Evolutionary conservation across 192 early-diverging fungal genomes (phyloP).

Genomic region (Kappamyces sp.): DNA sequence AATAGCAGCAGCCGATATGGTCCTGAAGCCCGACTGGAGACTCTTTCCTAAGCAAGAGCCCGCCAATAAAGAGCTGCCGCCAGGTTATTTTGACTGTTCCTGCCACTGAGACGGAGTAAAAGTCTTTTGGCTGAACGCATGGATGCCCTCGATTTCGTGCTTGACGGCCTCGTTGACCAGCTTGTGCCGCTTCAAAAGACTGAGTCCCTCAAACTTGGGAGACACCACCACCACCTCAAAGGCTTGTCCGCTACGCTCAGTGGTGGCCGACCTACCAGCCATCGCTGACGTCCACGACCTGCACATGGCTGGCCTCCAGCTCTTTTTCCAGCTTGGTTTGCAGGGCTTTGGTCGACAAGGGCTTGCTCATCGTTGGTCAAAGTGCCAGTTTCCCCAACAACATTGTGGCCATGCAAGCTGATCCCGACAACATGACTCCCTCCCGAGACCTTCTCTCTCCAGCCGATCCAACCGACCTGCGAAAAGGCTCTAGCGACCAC

Average conservation of each 20-base stretch:
- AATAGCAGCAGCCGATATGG: neutral
- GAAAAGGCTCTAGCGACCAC: conserved; percentile 3
- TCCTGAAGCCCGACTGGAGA: conserved; percentile 10
- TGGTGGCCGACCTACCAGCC: conserved; percentile 42
- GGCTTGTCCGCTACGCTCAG: conserved; percentile 48
- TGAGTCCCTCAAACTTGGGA: conserved; percentile 63
- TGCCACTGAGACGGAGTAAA: conserved; percentile 10
- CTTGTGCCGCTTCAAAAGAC: conserved; percentile 64
- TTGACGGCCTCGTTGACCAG: conserved; percentile 77
- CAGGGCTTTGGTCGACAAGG: conserved; percentile 1
- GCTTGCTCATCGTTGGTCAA: neutral
- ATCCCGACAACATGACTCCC: too few species aligned
- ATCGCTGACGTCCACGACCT: conserved; percentile 54
- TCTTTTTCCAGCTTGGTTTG: conserved; percentile 8
- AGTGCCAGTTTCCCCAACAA: too few species aligned
- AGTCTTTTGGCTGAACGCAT: conserved; percentile 73
- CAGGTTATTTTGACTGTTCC: conserved; percentile 1
- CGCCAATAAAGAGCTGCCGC: neutral
- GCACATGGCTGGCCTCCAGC: conserved; percentile 15
- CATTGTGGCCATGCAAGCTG: too few species aligned
- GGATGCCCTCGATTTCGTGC: conserved; percentile 69
- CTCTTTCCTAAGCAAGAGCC: neutral
- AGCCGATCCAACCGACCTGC: too few species aligned
- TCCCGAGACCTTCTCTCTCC: too few species aligned
- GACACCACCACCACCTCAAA: conserved; percentile 77